Evolutionary conservation across 2,329 filamentous ascomycete species (phyloP).

Genomic region (Diplodia mutila): DNA sequence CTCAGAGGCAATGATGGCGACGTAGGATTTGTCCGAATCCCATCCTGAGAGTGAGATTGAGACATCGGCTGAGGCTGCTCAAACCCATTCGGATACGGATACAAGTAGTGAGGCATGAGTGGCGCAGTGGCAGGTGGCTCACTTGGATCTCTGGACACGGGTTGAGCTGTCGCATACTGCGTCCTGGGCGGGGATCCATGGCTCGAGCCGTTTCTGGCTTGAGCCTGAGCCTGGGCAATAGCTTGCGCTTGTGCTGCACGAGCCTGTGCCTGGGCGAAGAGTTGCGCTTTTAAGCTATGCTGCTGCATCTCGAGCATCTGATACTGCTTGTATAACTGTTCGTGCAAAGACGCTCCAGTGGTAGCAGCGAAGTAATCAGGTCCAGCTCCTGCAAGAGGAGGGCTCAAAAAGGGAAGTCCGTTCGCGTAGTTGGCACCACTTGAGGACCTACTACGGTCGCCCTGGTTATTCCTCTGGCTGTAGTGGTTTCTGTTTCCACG

Average conservation of each 20-base stretch:
- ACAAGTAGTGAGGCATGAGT: slow-evolving; percentile 46
- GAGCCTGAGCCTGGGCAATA: slow-evolving; percentile 36
- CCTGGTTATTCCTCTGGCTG: slow-evolving; percentile 53
- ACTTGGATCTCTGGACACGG: slow-evolving; percentile 3
- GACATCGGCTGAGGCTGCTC: slow-evolving; percentile 44
- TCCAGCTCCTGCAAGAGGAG: slow-evolving; percentile 43
- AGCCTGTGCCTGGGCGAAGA: slow-evolving; percentile 39
- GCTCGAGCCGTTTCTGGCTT: slow-evolving; percentile 24
- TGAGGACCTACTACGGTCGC: slow-evolving; percentile 59
- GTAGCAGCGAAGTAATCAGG: slow-evolving; percentile 50
- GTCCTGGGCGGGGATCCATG: slow-evolving; percentile 23
- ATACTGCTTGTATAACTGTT: slow-evolving; percentile 55
- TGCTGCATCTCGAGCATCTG: slow-evolving; percentile 51
- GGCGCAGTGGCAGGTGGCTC: slow-evolving; percentile 34
- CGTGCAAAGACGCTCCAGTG: slow-evolving; percentile 50
- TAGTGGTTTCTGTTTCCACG: slow-evolving; percentile 53
- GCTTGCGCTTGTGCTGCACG: slow-evolving; percentile 36
- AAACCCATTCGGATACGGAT: slow-evolving; percentile 52
- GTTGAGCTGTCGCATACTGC: slow-evolving; percentile 22
- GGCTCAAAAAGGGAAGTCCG: slow-evolving; percentile 46
- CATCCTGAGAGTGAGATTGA: slow-evolving; percentile 46
- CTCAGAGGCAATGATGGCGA: slow-evolving; percentile 52
- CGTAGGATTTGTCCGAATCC: slow-evolving; percentile 52
- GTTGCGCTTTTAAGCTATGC: slow-evolving; percentile 41
- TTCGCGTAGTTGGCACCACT: slow-evolving; percentile 55